phyloP scores from a whole-genome alignment of 1,139 yeast species.

The Wickerhamiella pararugosa region DNA sequence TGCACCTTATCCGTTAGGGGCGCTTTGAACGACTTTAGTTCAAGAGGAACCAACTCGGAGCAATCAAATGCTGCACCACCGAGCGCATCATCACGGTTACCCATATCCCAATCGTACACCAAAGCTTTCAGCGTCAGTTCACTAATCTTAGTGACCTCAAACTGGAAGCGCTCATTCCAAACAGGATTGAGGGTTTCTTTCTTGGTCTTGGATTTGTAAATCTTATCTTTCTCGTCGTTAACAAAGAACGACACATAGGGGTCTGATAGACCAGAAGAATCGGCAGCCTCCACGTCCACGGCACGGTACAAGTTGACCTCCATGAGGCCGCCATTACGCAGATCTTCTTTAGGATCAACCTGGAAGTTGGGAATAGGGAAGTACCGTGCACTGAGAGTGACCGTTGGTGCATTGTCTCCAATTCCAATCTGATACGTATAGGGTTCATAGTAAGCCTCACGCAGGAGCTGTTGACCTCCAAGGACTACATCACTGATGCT shows the following conservation, averaged over 20 bases:
- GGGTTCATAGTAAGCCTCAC: slow-evolving; percentile 45
- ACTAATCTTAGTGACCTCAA: slow-evolving; percentile 39
- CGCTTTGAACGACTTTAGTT: slow-evolving; percentile 27
- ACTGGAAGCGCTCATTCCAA: slow-evolving; percentile 56
- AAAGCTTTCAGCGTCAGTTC: slow-evolving; percentile 20
- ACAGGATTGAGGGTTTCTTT: slow-evolving; percentile 80
- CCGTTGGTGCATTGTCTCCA: slow-evolving; percentile 32
- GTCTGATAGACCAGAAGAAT: slow-evolving; percentile 82
- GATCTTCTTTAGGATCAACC: slow-evolving; percentile 61
- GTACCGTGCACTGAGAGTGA: slow-evolving; percentile 48
- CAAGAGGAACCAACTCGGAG: slow-evolving; percentile 43
- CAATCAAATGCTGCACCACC: slow-evolving; percentile 54
- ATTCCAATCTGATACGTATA: slow-evolving; percentile 25
- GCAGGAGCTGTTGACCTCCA: slow-evolving; percentile 53
- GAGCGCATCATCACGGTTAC: slow-evolving; percentile 67
- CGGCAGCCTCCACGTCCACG: slow-evolving; percentile 63
- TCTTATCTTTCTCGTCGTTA: slow-evolving; percentile 45
- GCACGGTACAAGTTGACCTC: slow-evolving; percentile 52
- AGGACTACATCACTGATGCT: slow-evolving; percentile 28
- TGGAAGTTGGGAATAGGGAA: slow-evolving; percentile 46
- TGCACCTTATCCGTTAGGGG: slow-evolving; percentile 14
- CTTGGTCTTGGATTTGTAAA: slow-evolving; percentile 59
- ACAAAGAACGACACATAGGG: slow-evolving; percentile 68
- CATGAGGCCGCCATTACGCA: slow-evolving; percentile 61
- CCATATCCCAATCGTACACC: slow-evolving; percentile 85